A percentile compares a stretch with the other conserved stretches of the same genome.
Evolutionary conservation across 2,329 filamentous ascomycete species (phyloP).

Genomic region (Juglanconis sp.): DNA sequence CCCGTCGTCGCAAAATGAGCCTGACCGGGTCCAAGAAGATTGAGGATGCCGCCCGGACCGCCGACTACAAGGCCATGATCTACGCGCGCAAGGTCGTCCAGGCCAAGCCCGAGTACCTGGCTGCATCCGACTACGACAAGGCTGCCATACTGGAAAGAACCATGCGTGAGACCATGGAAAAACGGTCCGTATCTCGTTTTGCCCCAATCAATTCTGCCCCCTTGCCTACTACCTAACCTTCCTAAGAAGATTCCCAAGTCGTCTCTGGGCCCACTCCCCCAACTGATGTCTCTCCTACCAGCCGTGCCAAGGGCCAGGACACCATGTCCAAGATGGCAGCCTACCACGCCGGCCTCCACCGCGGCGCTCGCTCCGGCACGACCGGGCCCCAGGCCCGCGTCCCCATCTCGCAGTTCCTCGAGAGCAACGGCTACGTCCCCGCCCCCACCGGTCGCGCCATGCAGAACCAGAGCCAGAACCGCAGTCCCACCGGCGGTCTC

Average conservation of each 20-base stretch:
- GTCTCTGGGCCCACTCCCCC: no score
- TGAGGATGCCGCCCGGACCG: constrained; percentile 5
- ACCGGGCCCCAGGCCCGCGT: constrained; percentile 1
- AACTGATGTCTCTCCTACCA: not conserved
- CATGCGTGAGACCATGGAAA: constrained; percentile 15
- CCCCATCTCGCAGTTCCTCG: constrained; percentile 4
- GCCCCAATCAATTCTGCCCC: no score
- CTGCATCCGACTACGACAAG: constrained; percentile 7
- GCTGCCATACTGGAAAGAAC: constrained; percentile 7
- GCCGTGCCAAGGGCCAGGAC: constrained; percentile 12
- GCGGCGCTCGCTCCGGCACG: not conserved
- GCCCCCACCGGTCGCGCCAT: not conserved
- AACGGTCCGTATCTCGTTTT: constrained; percentile 6
- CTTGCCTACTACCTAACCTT: no score
- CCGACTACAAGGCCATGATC: constrained; percentile 20
- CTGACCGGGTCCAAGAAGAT: not conserved
- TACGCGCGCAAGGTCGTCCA: constrained; percentile 8
- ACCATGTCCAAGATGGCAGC: constrained; percentile 17
- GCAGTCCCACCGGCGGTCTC: not conserved
- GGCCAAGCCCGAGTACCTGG: constrained; percentile 3
- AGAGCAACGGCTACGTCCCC: constrained; percentile 6
- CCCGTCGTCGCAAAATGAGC: constrained; percentile 21
- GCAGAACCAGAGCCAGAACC: not conserved
- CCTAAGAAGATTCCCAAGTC: no score
- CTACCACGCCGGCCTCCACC: constrained; percentile 3